A percentile compares a stretch with the other conserved stretches of the same genome.
Evolutionary conservation across 768 basidiomycete species (phyloP).

Genomic region (Termitomyces sp.): DNA sequence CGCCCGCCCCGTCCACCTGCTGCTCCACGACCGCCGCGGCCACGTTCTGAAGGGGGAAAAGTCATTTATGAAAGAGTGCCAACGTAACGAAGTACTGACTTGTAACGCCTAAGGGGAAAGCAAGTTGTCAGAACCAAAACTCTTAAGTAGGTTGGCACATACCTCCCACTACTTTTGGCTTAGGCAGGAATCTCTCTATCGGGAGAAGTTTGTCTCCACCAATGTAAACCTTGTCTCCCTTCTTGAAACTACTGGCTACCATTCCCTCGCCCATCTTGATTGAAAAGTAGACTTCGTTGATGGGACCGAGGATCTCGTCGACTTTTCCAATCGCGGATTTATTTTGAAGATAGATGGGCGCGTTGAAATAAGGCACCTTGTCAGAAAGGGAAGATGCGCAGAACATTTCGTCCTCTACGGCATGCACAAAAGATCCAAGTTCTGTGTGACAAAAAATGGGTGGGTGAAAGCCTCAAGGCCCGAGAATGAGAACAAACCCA

Average conservation of each 20-base stretch:
- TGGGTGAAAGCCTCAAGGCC: conserved; percentile 4
- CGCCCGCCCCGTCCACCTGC: conserved; percentile 31
- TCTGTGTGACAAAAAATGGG: conserved; percentile 40
- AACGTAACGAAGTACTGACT: conserved; percentile 28
- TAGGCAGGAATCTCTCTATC: conserved; percentile 94
- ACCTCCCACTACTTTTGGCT: conserved; percentile 81
- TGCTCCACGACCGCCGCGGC: conserved; percentile 34
- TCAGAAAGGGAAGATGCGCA: conserved; percentile 80
- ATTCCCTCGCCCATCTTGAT: conserved; percentile 97
- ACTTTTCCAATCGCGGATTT: conserved; percentile 96
- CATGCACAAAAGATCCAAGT: conserved; percentile 88
- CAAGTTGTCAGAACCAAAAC: not conserved
- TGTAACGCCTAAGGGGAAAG: conserved; percentile 32
- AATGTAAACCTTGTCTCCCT: conserved; percentile 97
- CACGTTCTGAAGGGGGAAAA: conserved; percentile 26
- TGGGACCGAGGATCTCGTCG: conserved; percentile 98
- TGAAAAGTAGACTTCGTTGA: conserved; percentile 97
- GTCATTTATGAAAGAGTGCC: conserved; percentile 3
- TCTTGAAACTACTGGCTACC: conserved; percentile 93
- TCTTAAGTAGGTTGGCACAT: conserved; percentile 16
- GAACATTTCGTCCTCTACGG: conserved; percentile 98
- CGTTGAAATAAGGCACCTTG: conserved; percentile 98
- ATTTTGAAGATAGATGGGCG: conserved; percentile 95
- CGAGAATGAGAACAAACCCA: conserved; percentile 43
- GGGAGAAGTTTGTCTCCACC: conserved; percentile 96